Evolutionary conservation across 495 filamentous ascomycete species (phyloP).

Genomic region (Penicillium flavigenum): DNA sequence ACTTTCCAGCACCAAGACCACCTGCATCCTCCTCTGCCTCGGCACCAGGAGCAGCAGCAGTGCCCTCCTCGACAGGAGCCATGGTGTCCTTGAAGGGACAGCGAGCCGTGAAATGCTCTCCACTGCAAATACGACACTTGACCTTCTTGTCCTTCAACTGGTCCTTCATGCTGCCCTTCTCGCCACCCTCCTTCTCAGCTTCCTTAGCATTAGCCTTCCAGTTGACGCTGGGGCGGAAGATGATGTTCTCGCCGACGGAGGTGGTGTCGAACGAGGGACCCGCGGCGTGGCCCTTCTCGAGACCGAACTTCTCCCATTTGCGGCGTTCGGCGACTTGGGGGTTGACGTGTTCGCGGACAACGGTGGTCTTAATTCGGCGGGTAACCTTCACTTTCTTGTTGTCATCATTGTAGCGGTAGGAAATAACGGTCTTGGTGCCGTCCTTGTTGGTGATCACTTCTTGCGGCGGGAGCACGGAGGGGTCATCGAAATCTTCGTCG

Average conservation of each 20-base stretch:
- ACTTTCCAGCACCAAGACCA: constrained; percentile 63
- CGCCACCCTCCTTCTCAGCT: constrained; percentile 71
- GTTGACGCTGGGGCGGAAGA: constrained; percentile 84
- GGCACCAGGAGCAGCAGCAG: constrained; percentile 54
- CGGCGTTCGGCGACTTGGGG: constrained; percentile 93
- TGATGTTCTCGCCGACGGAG: constrained; percentile 92
- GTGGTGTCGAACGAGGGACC: constrained; percentile 83
- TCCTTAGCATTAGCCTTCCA: constrained; percentile 88
- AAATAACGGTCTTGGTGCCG: constrained; percentile 91
- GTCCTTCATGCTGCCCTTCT: constrained; percentile 76
- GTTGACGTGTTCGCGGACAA: constrained; percentile 89
- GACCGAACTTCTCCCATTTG: constrained; percentile 88
- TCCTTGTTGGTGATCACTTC: constrained; percentile 93
- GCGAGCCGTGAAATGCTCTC: constrained; percentile 96
- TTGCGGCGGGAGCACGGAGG: constrained; percentile 74
- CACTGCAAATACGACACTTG: constrained; percentile 97
- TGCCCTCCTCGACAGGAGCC: constrained; percentile 67
- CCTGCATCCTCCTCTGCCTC: constrained; percentile 55
- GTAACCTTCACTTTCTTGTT: constrained; percentile 96
- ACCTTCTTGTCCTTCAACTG: constrained; percentile 98
- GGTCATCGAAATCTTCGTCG: constrained; percentile 87
- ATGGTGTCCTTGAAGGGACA: constrained; percentile 87
- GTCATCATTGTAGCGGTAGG: constrained; percentile 86
- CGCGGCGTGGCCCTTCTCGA: constrained; percentile 67
- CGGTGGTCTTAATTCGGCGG: constrained; percentile 85